Percentiles rank a stretch among this genome's conserved stretches.
Evolutionary conservation across 1,139 yeast genomes (phyloP).

Genomic region (Suhomyces anneliseae): DNA sequence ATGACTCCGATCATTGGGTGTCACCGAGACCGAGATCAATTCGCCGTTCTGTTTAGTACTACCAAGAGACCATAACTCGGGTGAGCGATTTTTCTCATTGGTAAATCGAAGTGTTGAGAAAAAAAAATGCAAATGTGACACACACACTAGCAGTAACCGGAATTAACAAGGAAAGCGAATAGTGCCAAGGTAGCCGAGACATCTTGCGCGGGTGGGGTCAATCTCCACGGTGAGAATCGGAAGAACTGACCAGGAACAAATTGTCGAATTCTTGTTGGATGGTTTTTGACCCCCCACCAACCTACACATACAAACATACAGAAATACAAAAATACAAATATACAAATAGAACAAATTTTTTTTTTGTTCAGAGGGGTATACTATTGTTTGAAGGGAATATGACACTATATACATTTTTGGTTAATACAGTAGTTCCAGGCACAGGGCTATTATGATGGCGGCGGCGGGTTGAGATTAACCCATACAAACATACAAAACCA

Average conservation of each 20-base stretch:
- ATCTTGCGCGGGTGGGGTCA: not conserved
- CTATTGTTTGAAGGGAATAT: not conserved
- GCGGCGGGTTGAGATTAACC: no score
- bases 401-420: not conserved
- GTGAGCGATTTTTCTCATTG: slow-evolving; percentile 13
- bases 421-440: not conserved
- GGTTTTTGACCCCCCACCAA: not conserved
- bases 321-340: no score
- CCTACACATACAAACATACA: not conserved
- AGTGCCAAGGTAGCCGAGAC: not conserved
- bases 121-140: not conserved
- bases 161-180: no score
- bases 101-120: not conserved
- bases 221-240: not conserved
- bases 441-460: not conserved
- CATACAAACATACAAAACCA: no score
- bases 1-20: not conserved
- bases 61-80: not conserved
- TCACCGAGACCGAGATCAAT: not conserved
- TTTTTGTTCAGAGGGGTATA: not conserved
- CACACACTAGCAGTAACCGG: not conserved
- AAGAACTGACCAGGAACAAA: no score
- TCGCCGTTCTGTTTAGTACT: no score
- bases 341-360: no score
- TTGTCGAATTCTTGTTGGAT: no score